These are phyloP conservation scores for Sherardia arvensis DNA, from an alignment of 257 asterid species.

Conservation along the genomic window DNA sequence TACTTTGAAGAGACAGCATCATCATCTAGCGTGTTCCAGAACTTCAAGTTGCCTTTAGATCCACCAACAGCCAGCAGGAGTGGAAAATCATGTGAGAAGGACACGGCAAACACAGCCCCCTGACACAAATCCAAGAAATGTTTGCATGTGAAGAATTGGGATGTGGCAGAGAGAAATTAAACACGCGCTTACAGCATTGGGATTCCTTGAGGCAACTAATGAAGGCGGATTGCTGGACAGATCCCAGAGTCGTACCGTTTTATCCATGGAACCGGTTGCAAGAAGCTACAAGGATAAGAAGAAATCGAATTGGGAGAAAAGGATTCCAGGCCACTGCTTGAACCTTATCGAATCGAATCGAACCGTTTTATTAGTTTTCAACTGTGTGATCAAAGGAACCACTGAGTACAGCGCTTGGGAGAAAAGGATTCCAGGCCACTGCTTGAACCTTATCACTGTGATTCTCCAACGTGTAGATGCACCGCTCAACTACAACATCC, in stretches of 20 bases:
- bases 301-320: constrained; percentile 35
- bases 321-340: constrained; percentile 92
- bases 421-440: constrained; percentile 69
- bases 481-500: constrained; percentile 70
- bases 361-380: too few species aligned
- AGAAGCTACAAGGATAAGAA: constrained; percentile 49
- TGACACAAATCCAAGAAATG: constrained; percentile 17
- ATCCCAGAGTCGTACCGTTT: constrained; percentile 81
- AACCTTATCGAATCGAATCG: too few species aligned
- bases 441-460: constrained; percentile 98
- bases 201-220: constrained; percentile 38
- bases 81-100: constrained; percentile 72
- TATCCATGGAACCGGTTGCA: constrained; percentile 89
- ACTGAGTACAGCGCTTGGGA: constrained; percentile 74
- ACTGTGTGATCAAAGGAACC: constrained; percentile 82
- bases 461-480: constrained; percentile 62
- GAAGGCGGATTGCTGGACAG: constrained; percentile 64
- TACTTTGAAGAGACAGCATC: constrained; percentile 40
- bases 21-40: constrained; percentile 57
- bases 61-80: constrained; percentile 74
- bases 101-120: constrained; percentile 82
- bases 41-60: constrained; percentile 70
- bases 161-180: not conserved
- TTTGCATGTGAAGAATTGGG: not conserved
- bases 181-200: constrained; percentile 27